phyloP scores from a whole-genome alignment of 345 rosid species.

The Eucalyptus sp. region DNA sequence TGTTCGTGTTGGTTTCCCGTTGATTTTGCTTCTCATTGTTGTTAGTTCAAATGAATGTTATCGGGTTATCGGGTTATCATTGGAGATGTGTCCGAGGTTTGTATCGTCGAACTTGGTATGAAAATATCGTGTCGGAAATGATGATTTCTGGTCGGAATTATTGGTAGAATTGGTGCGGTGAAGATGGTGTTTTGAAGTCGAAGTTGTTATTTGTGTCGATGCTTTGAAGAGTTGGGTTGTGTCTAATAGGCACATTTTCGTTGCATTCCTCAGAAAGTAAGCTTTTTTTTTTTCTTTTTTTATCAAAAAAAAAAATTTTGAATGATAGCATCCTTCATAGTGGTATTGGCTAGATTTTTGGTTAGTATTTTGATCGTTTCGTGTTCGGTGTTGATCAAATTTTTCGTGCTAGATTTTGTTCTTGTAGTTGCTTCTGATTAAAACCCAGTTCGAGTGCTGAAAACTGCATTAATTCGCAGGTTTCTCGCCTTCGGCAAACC shows the following conservation, averaged over 20 bases:
- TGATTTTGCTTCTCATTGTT: neutral
- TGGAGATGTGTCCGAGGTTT: neutral
- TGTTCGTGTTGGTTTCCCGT: neutral
- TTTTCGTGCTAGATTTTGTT: neutral
- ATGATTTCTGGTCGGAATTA: neutral
- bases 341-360: neutral
- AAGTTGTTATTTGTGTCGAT: neutral
- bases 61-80: neutral
- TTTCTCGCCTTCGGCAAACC: constrained; percentile 66
- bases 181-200: neutral
- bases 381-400: neutral
- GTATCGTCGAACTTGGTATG: neutral
- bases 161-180: neutral
- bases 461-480: constrained; percentile 44
- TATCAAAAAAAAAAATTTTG: neutral
- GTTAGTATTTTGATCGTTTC: neutral
- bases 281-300: neutral
- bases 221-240: neutral
- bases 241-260: neutral
- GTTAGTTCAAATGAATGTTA: neutral
- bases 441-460: neutral
- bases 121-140: neutral
- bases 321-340: neutral
- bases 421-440: constrained; percentile 2
- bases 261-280: neutral